A percentile compares a stretch with the other conserved stretches of the same genome.
Conservation (phyloP, 23 red algal species). For the Gracilariopsis chorda region DNA sequence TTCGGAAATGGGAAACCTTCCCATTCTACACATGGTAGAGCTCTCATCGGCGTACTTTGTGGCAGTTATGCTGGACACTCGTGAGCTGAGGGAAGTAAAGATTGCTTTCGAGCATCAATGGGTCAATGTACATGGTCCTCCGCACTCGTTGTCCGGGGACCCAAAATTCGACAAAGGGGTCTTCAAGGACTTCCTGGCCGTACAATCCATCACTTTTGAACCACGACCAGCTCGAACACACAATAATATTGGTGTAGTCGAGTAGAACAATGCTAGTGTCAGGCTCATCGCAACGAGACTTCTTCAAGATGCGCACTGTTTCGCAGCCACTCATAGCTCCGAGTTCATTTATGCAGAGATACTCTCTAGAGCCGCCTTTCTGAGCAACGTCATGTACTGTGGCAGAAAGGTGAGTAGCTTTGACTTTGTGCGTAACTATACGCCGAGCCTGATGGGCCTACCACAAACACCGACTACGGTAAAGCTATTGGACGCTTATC, state of each 20-base stretch:
- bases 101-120: not conserved
- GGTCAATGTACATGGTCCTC: conserved; percentile 12
- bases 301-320: conserved; percentile 10
- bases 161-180: conserved; percentile 10
- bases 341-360: not conserved
- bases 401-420: conserved; percentile 24
- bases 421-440: conserved; percentile 25
- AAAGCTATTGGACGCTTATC: not conserved
- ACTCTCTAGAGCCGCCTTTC: not conserved
- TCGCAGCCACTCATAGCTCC: not conserved
- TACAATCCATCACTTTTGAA: not conserved
- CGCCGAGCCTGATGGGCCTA: not conserved
- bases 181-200: not conserved
- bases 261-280: not conserved
- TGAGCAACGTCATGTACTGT: conserved; percentile 24
- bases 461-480: not conserved
- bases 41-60: not conserved
- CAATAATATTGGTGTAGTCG: conserved; percentile 39
- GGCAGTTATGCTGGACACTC: not conserved
- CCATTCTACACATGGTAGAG: conserved; percentile 37
- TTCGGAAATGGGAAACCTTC: not conserved
- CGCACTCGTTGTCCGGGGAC: not conserved
- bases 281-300: not conserved
- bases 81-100: not conserved
- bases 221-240: not conserved